A percentile compares a stretch with the other conserved stretches of the same genome.
Evolutionary conservation across 2,329 filamentous ascomycete species (phyloP).

Genomic region (Penicillium sp.): DNA sequence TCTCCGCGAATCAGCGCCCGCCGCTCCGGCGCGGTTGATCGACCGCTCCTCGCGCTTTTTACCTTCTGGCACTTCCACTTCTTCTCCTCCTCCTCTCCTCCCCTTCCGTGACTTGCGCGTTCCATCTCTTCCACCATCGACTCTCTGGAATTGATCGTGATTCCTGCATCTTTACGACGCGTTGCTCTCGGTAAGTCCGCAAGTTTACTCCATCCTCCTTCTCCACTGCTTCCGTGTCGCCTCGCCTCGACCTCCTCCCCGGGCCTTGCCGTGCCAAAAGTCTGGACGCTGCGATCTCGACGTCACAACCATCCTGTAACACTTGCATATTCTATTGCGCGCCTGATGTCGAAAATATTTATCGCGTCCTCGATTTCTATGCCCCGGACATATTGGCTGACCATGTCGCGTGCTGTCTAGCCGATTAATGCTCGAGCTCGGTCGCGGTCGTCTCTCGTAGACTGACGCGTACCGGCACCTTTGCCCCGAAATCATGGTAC

Average conservation of each 20-base stretch:
- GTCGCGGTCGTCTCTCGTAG: constrained; percentile 27
- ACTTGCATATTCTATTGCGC: not conserved
- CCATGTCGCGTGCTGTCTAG: constrained; percentile 21
- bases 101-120: constrained; percentile 13
- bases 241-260: constrained; percentile 4
- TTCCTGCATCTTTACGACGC: constrained; percentile 13
- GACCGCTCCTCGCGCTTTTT: constrained; percentile 43
- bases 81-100: constrained; percentile 13
- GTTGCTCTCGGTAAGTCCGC: constrained; percentile 23
- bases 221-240: constrained; percentile 13
- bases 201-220: constrained; percentile 7
- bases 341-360: not conserved
- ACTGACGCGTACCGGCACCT: constrained; percentile 26
- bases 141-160: not conserved
- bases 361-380: not conserved
- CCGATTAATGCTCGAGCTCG: constrained; percentile 21
- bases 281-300: constrained; percentile 7
- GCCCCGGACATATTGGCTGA: constrained; percentile 18
- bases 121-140: constrained; percentile 7
- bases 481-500: constrained; percentile 37
- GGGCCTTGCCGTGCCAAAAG: not conserved
- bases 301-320: not conserved
- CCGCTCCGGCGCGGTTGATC: constrained; percentile 36
- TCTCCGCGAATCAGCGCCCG: constrained; percentile 41
- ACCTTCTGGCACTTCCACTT: constrained; percentile 24